Conservation (phyloP, 208 protist species). For the Acanthamoeba sp. region DNA sequence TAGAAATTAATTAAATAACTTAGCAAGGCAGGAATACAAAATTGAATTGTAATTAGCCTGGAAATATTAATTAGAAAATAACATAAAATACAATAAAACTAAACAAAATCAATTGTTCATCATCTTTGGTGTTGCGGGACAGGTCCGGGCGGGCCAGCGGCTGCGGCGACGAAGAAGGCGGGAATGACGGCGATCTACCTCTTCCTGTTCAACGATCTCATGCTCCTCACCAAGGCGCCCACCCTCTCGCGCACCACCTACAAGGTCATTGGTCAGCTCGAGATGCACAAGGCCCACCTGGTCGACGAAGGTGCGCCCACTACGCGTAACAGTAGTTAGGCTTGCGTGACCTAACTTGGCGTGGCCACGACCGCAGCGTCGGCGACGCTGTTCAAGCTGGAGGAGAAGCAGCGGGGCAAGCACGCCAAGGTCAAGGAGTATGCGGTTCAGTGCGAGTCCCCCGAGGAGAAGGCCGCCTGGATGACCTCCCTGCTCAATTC, state of each 20-base stretch:
- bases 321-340: too few relatives aligned
- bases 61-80: too few relatives aligned
- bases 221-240: slow-evolving; percentile 60
- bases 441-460: background rate
- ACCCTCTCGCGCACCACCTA: slow-evolving; percentile 8
- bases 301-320: slow-evolving; percentile 6
- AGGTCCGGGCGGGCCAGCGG: background rate
- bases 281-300: slow-evolving; percentile 66
- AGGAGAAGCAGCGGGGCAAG: slow-evolving; percentile 66
- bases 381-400: background rate
- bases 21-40: too few relatives aligned
- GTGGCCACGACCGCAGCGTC: too few relatives aligned
- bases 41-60: too few relatives aligned
- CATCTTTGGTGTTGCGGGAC: background rate
- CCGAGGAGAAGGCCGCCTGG: slow-evolving; percentile 56
- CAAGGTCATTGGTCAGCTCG: slow-evolving; percentile 66
- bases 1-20: too few relatives aligned
- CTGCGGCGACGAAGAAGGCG: background rate
- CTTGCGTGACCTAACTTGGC: too few relatives aligned
- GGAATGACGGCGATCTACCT: slow-evolving; percentile 45
- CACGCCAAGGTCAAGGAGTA: slow-evolving; percentile 45
- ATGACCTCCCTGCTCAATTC: slow-evolving; percentile 68
- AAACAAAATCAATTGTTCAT: too few relatives aligned
- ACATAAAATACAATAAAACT: too few relatives aligned
- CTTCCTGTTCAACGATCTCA: slow-evolving; percentile 74